Conservation (phyloP, 768 basidiomycete species). For the Trametes cinnabarina region DNA sequence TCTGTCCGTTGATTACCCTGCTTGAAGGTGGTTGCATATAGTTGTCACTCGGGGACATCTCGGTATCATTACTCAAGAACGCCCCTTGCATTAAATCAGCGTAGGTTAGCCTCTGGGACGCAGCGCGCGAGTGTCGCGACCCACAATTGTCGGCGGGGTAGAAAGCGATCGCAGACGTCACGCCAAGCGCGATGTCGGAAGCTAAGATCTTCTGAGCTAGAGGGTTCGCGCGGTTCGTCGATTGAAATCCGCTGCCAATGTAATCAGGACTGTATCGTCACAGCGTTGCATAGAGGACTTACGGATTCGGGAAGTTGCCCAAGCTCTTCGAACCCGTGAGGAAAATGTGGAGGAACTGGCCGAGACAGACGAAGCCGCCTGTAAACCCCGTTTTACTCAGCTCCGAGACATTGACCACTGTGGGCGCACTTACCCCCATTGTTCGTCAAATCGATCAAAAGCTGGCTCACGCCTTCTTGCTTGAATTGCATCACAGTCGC, state of each 20-base stretch:
- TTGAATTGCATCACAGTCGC: conserved; percentile 47
- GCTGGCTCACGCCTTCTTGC: conserved; percentile 44
- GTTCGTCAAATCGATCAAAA: conserved; percentile 59
- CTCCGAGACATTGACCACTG: too few relatives aligned
- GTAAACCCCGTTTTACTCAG: not conserved
- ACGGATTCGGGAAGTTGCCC: conserved; percentile 46
- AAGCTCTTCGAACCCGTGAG: conserved; percentile 44
- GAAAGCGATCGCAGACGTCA: conserved; percentile 37
- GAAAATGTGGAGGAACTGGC: conserved; percentile 57
- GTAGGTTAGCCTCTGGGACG: too few relatives aligned
- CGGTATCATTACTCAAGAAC: conserved; percentile 32
- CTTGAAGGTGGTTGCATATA: conserved; percentile 32
- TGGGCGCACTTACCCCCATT: conserved; percentile 49
- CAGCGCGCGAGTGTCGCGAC: too few relatives aligned
- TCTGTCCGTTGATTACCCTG: conserved; percentile 29
- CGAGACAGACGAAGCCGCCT: conserved; percentile 65
- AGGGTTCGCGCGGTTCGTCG: conserved; percentile 50
- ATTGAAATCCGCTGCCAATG: conserved; percentile 50
- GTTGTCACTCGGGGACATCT: conserved; percentile 25
- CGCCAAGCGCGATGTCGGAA: conserved; percentile 46
- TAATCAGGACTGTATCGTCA: not conserved
- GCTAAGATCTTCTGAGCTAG: conserved; percentile 60
- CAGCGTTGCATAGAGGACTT: conserved; percentile 21
- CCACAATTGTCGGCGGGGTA: conserved; percentile 55
- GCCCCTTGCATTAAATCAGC: too few relatives aligned